Base-by-base conservation (phyloP, 805 yeast genomes). In the Candida ortonii region DNA sequence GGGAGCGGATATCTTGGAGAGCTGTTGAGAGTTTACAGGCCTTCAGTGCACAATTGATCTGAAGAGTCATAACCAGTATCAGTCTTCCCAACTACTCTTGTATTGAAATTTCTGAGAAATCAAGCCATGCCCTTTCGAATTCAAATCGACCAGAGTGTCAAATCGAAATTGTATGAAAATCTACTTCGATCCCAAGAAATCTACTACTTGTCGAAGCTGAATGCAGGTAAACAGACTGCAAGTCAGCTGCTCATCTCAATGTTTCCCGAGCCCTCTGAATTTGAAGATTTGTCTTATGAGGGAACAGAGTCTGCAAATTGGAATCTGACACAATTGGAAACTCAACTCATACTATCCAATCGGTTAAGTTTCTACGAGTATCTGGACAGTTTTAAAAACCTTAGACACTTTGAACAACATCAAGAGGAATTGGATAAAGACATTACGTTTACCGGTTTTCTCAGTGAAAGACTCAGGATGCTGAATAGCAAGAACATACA, bases 271-370 rank as follows among this genome's bases (percentile, higher is more conserved):
- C 13, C 28, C 3, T 9, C 22, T 9, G 37, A 29, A 10, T 43
- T 18, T 21, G 10, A 23, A 8, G 26, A 20, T 4, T n/a, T 32
- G 29, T 16, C 11, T 10, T 43, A 39, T 25, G 33, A 17, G n/a
- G 28, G n/a, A 11, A 22, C 22, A 4, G 34, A 24, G 5, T 7
- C 16, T 6, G 18, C 16, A 1, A 11, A 13, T 5, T 24, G 37
- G 14, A 22, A 6, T 13, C 22, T 43, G 34, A 43, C 47, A 10
- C 47, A 42, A 3, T 12, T 39, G 12, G 47, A 43, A 34, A 14
- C 28, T 6, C 38, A 39, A 12, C 28, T 43, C 22, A 23, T 43
- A 10, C 27, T 43, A 28, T 22, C 38, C 4, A 26, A 23, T 12
- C 30, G 28, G 30, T 34, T 37, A 15, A 36, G 31, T 24, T n/a